phyloP scores from a whole-genome alignment of 805 yeast genomes.

The Barnettozyma pratensis region DNA sequence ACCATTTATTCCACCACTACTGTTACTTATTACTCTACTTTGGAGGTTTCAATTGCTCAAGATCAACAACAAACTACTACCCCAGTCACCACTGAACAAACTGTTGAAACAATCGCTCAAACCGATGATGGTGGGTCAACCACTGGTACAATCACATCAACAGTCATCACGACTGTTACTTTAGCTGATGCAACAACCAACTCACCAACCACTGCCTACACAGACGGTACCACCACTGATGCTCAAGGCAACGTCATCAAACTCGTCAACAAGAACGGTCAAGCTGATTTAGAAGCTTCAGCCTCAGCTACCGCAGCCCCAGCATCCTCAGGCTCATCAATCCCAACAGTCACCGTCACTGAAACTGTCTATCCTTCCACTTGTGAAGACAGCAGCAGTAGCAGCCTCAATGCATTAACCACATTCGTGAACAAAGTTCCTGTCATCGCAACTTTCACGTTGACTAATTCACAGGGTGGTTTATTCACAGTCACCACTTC shows the following conservation, averaged over 20 bases:
- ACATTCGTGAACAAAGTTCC: slow-evolving; percentile 14
- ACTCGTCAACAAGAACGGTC: slow-evolving; percentile 1
- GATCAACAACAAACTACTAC: slow-evolving; percentile 1
- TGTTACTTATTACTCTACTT: slow-evolving; percentile 18
- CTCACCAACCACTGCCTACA: neutral
- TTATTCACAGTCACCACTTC: slow-evolving; percentile 20
- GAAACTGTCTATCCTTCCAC: slow-evolving; percentile 19
- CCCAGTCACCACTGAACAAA: neutral
- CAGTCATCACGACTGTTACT: slow-evolving; percentile 7
- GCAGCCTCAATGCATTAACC: neutral
- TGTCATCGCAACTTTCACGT: slow-evolving; percentile 21
- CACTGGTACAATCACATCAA: slow-evolving; percentile 5
- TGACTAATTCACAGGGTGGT: slow-evolving; percentile 23
- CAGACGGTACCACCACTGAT: slow-evolving; percentile 1
- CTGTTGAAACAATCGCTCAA: neutral
- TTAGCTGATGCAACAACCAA: neutral
- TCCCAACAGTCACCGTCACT: slow-evolving; percentile 13
- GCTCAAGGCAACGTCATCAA: neutral
- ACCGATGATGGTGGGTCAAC: slow-evolving; percentile 4
- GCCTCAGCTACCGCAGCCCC: slow-evolving; percentile 3
- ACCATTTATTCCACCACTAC: slow-evolving; percentile 13
- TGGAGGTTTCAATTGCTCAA: slow-evolving; percentile 8
- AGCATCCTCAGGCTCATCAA: slow-evolving; percentile 2
- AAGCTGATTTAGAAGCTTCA: neutral
- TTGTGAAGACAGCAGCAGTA: slow-evolving; percentile 2